Evolutionary conservation across 768 basidiomycete genomes (phyloP).

Genomic region (Podaxis sp.): DNA sequence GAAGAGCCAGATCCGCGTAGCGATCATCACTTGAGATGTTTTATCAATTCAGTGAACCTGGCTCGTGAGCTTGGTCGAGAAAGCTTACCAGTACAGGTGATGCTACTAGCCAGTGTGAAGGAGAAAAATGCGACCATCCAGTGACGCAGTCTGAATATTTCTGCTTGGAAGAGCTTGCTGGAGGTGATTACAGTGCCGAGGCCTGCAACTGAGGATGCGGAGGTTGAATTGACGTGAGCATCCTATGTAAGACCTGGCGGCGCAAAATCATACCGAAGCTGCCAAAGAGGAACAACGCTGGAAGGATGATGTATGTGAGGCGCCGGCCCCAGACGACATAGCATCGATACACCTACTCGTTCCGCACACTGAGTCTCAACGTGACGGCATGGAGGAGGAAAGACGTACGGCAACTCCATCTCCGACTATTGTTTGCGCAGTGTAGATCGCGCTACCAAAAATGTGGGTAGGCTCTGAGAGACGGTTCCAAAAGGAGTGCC

Average conservation of each 20-base stretch:
- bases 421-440: constrained; percentile 34
- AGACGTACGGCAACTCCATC: constrained; percentile 30
- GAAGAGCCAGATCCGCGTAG: background rate
- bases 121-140: constrained; percentile 38
- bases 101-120: constrained; percentile 32
- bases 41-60: background rate
- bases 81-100: constrained; percentile 30
- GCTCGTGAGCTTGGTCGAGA: background rate
- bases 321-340: constrained; percentile 32
- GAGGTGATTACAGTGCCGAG: constrained; percentile 28
- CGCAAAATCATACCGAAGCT: constrained; percentile 20
- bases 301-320: constrained; percentile 23
- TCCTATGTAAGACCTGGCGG: background rate
- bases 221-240: background rate
- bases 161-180: constrained; percentile 22
- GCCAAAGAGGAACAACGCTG: constrained; percentile 26
- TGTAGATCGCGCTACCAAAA: constrained; percentile 31
- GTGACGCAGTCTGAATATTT: constrained; percentile 30
- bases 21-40: constrained; percentile 1
- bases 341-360: constrained; percentile 27
- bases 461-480: constrained; percentile 31
- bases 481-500: constrained; percentile 26
- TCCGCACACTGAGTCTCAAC: background rate
- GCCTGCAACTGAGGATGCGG: background rate
- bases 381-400: background rate